Evolutionary conservation across 768 basidiomycete species (phyloP).

Genomic region (Nidularia sp.): DNA sequence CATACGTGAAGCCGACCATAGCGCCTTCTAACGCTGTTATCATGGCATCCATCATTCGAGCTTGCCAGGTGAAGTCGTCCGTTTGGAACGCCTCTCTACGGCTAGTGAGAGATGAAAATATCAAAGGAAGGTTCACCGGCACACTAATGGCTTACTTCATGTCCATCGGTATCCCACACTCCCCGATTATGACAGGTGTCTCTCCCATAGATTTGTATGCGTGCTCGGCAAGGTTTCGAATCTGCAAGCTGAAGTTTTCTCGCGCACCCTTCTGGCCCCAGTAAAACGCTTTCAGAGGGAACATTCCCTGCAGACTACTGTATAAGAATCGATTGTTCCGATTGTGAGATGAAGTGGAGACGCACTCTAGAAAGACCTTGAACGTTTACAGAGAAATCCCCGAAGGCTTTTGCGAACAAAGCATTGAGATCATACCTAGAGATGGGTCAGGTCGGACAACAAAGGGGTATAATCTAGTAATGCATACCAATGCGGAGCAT

Average conservation of each 20-base stretch:
- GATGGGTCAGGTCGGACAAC: neutral
- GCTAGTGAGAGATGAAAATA: slow-evolving; percentile 28
- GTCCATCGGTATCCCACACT: slow-evolving; percentile 96
- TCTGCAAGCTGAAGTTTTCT: slow-evolving; percentile 80
- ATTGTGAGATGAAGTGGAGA: slow-evolving; percentile 1
- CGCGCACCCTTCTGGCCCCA: slow-evolving; percentile 83
- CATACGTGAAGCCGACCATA: slow-evolving; percentile 83
- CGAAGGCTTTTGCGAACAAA: slow-evolving; percentile 80
- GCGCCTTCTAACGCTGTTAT: slow-evolving; percentile 76
- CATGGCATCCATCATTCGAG: slow-evolving; percentile 93
- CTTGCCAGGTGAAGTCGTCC: slow-evolving; percentile 78
- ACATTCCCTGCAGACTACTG: slow-evolving; percentile 64
- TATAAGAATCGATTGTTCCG: neutral
- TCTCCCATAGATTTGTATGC: slow-evolving; percentile 73
- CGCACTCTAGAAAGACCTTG: slow-evolving; percentile 85
- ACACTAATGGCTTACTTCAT: slow-evolving; percentile 71
- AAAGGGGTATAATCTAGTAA: neutral
- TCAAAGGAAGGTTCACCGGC: neutral
- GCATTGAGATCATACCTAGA: slow-evolving; percentile 88
- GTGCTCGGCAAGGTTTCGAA: slow-evolving; percentile 70
- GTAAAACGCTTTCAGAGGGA: slow-evolving; percentile 74
- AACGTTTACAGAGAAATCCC: slow-evolving; percentile 87
- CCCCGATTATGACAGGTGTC: slow-evolving; percentile 82
- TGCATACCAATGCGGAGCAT: slow-evolving; percentile 33
- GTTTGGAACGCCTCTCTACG: slow-evolving; percentile 65